Percentiles rank a stretch among this genome's conserved stretches.
These are phyloP conservation scores for Solanum bulbocastanum DNA, from an alignment of 257 asterid species.

Conservation along the genomic window DNA sequence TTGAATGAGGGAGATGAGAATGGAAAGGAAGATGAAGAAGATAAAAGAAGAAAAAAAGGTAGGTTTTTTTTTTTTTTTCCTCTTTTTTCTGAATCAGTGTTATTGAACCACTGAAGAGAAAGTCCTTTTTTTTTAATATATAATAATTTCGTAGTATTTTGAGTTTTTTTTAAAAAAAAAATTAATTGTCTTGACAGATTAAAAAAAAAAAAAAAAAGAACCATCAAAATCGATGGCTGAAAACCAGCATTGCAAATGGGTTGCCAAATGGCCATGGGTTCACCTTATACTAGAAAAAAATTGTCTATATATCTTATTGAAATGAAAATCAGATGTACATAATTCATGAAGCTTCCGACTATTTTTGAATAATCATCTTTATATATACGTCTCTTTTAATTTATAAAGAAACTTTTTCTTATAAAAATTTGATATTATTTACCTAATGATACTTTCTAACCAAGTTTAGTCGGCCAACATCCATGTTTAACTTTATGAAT, in stretches of 20 bases:
- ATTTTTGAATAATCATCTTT: too few species aligned
- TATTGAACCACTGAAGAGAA: neutral
- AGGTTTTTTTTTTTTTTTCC: neutral
- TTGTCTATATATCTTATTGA: too few species aligned
- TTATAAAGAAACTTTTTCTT: too few species aligned
- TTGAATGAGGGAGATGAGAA: conserved; percentile 4
- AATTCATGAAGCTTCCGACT: neutral
- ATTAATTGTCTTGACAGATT: neutral
- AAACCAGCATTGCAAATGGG: conserved; percentile 6
- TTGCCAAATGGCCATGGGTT: conserved; percentile 11
- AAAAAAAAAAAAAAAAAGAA: neutral
- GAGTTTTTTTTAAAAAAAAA: neutral
- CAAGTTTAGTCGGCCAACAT: neutral
- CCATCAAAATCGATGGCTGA: conserved; percentile 12
- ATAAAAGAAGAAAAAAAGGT: neutral
- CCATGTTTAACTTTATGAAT: neutral
- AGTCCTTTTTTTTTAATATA: neutral
- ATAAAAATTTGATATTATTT: neutral
- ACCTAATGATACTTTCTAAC: neutral
- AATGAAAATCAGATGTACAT: neutral
- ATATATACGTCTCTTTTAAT: too few species aligned
- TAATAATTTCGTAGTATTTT: neutral
- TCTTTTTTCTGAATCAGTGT: neutral
- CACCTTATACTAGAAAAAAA: neutral
- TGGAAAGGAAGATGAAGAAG: conserved; percentile 1